Percentiles rank a stretch among this genome's conserved stretches.
Evolutionary conservation across 176 grass and related monocot genomes (phyloP).

Genomic region (Elymus sibiricus): DNA sequence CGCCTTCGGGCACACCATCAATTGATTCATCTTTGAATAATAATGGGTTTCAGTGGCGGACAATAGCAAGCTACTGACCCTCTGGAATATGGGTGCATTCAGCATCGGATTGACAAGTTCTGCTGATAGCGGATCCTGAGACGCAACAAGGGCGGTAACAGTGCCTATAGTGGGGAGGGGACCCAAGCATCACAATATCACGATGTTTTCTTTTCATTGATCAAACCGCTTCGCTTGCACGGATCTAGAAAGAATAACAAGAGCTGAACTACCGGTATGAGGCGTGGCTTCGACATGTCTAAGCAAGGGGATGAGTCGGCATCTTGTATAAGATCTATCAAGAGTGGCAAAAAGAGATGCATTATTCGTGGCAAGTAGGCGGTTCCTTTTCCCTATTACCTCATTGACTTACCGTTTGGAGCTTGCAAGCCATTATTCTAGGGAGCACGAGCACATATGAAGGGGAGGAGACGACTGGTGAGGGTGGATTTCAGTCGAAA

Average conservation of each 20-base stretch:
- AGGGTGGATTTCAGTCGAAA: too few relatives aligned
- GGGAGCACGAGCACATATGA: too few relatives aligned
- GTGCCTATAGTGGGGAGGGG: background rate
- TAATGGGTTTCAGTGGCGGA: too few relatives aligned
- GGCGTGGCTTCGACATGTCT: background rate
- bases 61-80: too few relatives aligned
- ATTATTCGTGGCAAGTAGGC: background rate
- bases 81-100: too few relatives aligned
- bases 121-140: background rate
- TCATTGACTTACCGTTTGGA: background rate
- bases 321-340: background rate
- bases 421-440: background rate
- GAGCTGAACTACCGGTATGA: background rate
- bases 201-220: background rate
- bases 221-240: background rate
- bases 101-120: too few relatives aligned
- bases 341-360: background rate
- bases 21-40: too few relatives aligned
- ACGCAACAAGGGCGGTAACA: background rate
- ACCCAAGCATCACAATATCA: background rate
- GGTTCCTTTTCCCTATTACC: background rate
- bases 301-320: background rate
- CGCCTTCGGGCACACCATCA: too few relatives aligned
- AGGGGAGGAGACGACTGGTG: too few relatives aligned
- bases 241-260: background rate